phyloP scores from a whole-genome alignment of 257 asterid species.

The Gentiana macrophylla region DNA sequence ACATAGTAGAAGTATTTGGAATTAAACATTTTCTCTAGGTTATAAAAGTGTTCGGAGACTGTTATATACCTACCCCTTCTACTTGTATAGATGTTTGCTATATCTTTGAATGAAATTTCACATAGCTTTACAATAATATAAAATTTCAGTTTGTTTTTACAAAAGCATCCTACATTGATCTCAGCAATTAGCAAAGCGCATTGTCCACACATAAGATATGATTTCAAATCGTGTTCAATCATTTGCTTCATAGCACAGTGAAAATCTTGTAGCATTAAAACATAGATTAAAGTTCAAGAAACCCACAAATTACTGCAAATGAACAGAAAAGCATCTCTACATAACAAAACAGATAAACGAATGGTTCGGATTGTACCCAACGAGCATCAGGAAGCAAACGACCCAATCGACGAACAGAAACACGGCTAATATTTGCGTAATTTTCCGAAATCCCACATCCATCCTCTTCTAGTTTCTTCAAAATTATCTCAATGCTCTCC shows the following conservation, averaged over 20 bases:
- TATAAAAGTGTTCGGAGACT: no score
- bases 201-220: no score
- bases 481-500: conserved; percentile 43
- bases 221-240: no score
- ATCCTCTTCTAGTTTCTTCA: conserved; percentile 30
- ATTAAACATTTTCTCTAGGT: no score
- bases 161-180: no score
- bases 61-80: no score
- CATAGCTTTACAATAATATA: no score
- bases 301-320: background rate
- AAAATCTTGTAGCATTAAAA: background rate
- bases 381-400: conserved; percentile 84
- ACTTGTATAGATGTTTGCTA: no score
- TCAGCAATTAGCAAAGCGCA: no score
- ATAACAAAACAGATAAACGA: background rate
- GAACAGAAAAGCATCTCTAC: background rate
- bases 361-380: conserved; percentile 35
- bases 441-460: conserved; percentile 38
- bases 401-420: conserved; percentile 67
- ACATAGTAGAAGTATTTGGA: no score
- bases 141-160: no score
- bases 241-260: background rate
- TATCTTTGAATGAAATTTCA: no score
- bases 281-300: background rate
- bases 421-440: conserved; percentile 50